These are phyloP conservation scores for Trebouxia sp. DNA, from an alignment of 139 green algal species.

Conservation along the genomic window DNA sequence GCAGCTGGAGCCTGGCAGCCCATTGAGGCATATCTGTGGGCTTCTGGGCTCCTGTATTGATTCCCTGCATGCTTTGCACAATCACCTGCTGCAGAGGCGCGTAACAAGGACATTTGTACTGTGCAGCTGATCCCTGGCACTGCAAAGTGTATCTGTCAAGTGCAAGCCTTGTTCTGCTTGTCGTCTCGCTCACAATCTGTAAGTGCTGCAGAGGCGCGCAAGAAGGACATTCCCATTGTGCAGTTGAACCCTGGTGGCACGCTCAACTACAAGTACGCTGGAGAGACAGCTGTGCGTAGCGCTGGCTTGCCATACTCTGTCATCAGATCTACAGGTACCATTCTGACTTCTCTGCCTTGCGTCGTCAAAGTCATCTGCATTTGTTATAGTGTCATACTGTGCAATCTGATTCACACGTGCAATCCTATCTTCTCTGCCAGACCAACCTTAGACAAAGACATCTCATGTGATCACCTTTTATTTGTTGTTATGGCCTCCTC, in stretches of 20 bases:
- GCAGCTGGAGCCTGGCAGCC: too few relatives aligned
- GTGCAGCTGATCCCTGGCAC: not conserved
- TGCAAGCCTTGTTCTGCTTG: not conserved
- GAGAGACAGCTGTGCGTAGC: constrained; percentile 65
- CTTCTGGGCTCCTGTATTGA: too few relatives aligned
- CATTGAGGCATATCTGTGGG: too few relatives aligned
- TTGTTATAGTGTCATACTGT: too few relatives aligned
- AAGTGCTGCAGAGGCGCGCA: constrained; percentile 29
- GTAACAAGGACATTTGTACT: too few relatives aligned
- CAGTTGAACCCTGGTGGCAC: constrained; percentile 81
- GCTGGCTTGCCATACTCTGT: constrained; percentile 75
- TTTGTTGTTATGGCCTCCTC: not conserved
- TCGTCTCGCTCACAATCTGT: not conserved
- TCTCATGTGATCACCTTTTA: not conserved
- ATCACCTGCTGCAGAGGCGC: too few relatives aligned
- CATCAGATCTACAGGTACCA: constrained; percentile 68
- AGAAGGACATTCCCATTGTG: constrained; percentile 80
- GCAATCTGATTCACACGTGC: too few relatives aligned
- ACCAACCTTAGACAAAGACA: not conserved
- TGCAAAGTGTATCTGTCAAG: too few relatives aligned
- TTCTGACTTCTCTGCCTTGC: not conserved
- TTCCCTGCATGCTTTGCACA: too few relatives aligned
- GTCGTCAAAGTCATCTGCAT: too few relatives aligned
- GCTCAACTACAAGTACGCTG: constrained; percentile 84
- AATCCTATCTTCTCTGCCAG: not conserved